Evolutionary conservation across 768 basidiomycete genomes (phyloP).

Genomic region (Suillus clintonianus): DNA sequence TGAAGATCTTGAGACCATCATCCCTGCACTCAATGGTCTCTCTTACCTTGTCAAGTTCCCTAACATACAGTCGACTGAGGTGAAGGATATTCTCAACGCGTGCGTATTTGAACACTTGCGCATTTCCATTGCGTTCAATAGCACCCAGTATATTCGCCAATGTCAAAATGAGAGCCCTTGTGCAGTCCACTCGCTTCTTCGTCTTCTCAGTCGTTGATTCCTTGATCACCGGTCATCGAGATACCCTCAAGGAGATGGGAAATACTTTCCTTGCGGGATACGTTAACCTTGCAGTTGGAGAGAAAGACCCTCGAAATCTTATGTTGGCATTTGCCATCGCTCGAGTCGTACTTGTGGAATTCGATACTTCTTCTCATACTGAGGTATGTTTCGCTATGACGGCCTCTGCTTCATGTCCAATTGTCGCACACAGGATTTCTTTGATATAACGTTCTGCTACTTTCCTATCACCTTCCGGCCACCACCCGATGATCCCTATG

Average conservation of each 20-base stretch:
- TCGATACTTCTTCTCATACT: conserved; percentile 70
- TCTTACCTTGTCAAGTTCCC: conserved; percentile 63
- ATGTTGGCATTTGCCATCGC: conserved; percentile 87
- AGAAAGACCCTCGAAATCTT: conserved; percentile 96
- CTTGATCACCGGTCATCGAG: conserved; percentile 34
- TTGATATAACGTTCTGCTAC: conserved; percentile 96
- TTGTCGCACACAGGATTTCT: conserved; percentile 63
- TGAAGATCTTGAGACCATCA: conserved; percentile 81
- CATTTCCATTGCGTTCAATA: conserved; percentile 2
- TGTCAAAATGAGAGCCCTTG: conserved; percentile 79
- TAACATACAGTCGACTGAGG: conserved; percentile 65
- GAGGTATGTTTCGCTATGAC: conserved; percentile 57
- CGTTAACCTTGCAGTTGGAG: conserved; percentile 82
- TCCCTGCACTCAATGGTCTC: conserved; percentile 80
- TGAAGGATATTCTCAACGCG: conserved; percentile 58
- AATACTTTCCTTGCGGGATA: conserved; percentile 77
- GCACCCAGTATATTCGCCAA: conserved; percentile 65
- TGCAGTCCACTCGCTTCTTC: conserved; percentile 78
- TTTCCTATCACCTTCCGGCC: conserved; percentile 98
- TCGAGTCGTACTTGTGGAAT: conserved; percentile 84
- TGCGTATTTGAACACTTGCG: conserved; percentile 37
- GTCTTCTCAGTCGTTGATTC: conserved; percentile 84
- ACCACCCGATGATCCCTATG: conserved; percentile 91
- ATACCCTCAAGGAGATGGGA: conserved; percentile 74
- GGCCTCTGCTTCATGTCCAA: neutral